Base-by-base conservation (phyloP, 495 filamentous ascomycete genomes). In the Aspergillus cavernicola region DNA sequence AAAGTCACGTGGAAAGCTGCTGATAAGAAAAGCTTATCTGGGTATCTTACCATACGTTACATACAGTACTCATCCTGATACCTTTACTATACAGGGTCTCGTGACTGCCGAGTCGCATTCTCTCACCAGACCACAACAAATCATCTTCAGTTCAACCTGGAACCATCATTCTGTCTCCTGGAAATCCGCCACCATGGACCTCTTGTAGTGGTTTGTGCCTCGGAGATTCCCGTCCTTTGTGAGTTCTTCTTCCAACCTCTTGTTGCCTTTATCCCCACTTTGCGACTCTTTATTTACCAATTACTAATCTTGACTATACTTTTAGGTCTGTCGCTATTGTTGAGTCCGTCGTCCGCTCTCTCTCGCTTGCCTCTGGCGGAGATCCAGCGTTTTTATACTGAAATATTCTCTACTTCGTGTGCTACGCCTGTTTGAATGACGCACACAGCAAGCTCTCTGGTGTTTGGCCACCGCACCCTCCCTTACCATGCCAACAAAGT, bases 401-500 rank as follows among this genome's bases (percentile, higher is more conserved):
- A 28, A 20, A 32, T 13, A n/a, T 15, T n/a, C 24, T 11, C 35
- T 23, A 40, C 39, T 38, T 4, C 40, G n/a, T 53, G 51, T 32
- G 57, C 39, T 52, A 44, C 7, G 52, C 19, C 49, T 38, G 6
- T 46, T 59, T 64, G 51, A 33, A 58, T 61, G 55, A 59, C 47
- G 46, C 54, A 55, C 37, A 43, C 47, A 18, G 35, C 29, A 37
- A 23, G 44, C 32, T 32, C 36, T 55, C 42, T 55, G 59, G 55
- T 46, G 50, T 61, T 24, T 52, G 51, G 47, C 43, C 55, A 62
- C 55, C 52, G 55, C 37, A 46, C 44, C 24, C 13, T 52, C 46
- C 37, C 50, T 33, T 58, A 60, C 44, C 47, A 63, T 63, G 60
- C 50, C 55, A 53, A 49, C 54, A 23, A 55, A 52, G 55, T 9